Conservation (phyloP, 1,284 basidiomycete species). For the Hypsizygus ulmarius region DNA sequence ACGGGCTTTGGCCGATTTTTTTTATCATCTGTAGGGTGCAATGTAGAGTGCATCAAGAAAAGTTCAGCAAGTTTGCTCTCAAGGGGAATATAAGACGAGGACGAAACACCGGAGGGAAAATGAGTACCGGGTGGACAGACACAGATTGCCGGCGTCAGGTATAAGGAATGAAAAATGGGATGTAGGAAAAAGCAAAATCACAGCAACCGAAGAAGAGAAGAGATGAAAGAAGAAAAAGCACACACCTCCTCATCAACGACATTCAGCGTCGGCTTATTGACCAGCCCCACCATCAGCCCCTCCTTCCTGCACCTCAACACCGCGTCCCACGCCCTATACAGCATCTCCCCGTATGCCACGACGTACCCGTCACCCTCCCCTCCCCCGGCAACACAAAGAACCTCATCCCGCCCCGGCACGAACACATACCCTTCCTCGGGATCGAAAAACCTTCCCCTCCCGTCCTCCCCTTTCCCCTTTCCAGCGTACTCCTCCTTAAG, state of each 20-base stretch:
- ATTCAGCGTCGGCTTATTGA: conserved; percentile 84
- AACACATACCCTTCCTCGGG: conserved; percentile 68
- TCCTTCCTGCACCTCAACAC: conserved; percentile 67
- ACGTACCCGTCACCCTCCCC: conserved; percentile 76
- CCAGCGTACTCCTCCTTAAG: conserved; percentile 67
- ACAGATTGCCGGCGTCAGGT: too few species aligned
- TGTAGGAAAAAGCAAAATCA: neutral
- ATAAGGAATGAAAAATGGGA: too few species aligned
- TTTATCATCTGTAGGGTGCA: conserved; percentile 45
- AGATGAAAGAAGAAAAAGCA: neutral
- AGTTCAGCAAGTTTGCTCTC: neutral
- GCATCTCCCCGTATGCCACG: conserved; percentile 78
- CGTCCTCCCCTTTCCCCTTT: too few species aligned
- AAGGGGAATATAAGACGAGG: too few species aligned
- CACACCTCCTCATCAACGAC: conserved; percentile 74
- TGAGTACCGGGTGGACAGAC: too few species aligned
- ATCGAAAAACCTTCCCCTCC: conserved; percentile 42
- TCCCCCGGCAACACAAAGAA: conserved; percentile 38
- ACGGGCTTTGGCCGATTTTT: conserved; percentile 69
- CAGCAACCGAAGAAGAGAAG: neutral
- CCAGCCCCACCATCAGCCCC: conserved; percentile 75
- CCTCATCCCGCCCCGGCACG: conserved; percentile 78
- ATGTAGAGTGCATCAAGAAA: too few species aligned
- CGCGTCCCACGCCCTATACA: conserved; percentile 79
- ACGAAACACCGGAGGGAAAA: too few species aligned